Base-by-base conservation (phyloP, 192 early-diverging fungal species). In the Coemansia asiatica region DNA sequence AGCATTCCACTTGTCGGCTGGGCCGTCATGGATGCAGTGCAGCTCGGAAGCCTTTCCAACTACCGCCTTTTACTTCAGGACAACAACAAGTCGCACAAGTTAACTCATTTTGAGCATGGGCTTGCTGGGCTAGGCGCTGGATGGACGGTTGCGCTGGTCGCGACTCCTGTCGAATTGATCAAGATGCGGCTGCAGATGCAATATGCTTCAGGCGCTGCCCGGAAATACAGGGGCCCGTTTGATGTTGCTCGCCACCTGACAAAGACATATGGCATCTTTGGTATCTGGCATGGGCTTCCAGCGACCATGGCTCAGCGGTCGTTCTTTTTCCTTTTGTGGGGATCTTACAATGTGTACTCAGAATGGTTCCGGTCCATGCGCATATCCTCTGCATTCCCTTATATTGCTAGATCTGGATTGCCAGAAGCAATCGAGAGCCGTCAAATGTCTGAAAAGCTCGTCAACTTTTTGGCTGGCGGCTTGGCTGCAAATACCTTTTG, bases 1-100 rank as follows among this genome's bases (percentile, higher is more conserved):
- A 94, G 92, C 22, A 92, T 93, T 10, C 95, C 95, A 19, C 72
- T 97, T 49, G 67, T 97, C 53, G 95, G 95, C 13, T 97, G 94
- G 93, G 87, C 89, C 2, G 80, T 92, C 54, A 94, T 95, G 93
- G 93, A 95, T 56, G 76, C 84, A 7, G 77, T 83, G 26, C 80
- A 83, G 63, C 75, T 97, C 60, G 94, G 94, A 25, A 90, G 92
- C 2, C 72, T 96, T 44, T 91, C 91, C 28, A 93, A 94, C 77
- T 85, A 91, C 67, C 87, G 90, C 15, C 63, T 93, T 59, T 46
- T 88, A 19, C 79, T 90, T 13, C 89, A 93, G 64, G 78, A 83
- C 44, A 85, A 85, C 49, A 84, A 90, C 56, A 85, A 82, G 33
- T 71, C 82, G 33, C 76, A 81, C 21, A 81, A 78, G 56, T 68